These are phyloP conservation scores for Hypoxylon sp. DNA, from an alignment of 2,329 filamentous ascomycete species.

Conservation along the genomic window DNA sequence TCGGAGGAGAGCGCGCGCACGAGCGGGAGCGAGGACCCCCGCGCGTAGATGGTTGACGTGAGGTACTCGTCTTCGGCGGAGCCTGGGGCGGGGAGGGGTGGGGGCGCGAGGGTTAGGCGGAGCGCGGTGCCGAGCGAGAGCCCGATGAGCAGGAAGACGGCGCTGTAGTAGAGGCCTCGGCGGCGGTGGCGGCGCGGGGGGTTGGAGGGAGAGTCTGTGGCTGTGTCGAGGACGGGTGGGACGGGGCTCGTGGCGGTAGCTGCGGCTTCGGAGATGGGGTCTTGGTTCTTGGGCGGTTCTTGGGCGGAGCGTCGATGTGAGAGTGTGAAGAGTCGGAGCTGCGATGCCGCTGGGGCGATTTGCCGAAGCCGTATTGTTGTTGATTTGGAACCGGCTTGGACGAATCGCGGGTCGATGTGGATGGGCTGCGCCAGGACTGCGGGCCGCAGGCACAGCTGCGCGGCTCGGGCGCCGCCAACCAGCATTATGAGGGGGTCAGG, in stretches of 20 bases:
- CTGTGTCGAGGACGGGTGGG: slow-evolving; percentile 30
- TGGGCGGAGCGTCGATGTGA: slow-evolving; percentile 17
- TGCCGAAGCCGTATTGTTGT: slow-evolving; percentile 22
- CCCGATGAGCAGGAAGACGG: slow-evolving; percentile 61
- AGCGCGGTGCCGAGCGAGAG: slow-evolving; percentile 57
- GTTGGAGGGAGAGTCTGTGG: slow-evolving; percentile 25
- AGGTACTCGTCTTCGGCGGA: slow-evolving; percentile 60
- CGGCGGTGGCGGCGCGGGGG: slow-evolving; percentile 47
- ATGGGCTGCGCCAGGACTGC: neutral
- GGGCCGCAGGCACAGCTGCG: slow-evolving; percentile 28
- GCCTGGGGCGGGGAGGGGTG: slow-evolving; percentile 58
- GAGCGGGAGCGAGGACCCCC: slow-evolving; percentile 63
- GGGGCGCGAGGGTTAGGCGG: slow-evolving; percentile 61
- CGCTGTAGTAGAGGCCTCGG: slow-evolving; percentile 50
- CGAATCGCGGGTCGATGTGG: slow-evolving; percentile 1
- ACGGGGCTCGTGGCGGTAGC: slow-evolving; percentile 42
- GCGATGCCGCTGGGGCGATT: neutral
- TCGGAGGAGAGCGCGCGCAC: slow-evolving; percentile 64
- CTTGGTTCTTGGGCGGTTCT: slow-evolving; percentile 17
- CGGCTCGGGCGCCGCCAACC: slow-evolving; percentile 20
- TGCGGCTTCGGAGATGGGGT: slow-evolving; percentile 16
- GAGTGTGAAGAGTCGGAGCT: slow-evolving; percentile 23
- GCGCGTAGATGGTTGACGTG: slow-evolving; percentile 58
- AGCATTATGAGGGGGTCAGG: slow-evolving; percentile 23
- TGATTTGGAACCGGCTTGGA: slow-evolving; percentile 1